Evolutionary conservation across 768 basidiomycete genomes (phyloP), one percentile per base, ranked within the genome.

Genomic region (Auriscalpium vulgare): DNA sequence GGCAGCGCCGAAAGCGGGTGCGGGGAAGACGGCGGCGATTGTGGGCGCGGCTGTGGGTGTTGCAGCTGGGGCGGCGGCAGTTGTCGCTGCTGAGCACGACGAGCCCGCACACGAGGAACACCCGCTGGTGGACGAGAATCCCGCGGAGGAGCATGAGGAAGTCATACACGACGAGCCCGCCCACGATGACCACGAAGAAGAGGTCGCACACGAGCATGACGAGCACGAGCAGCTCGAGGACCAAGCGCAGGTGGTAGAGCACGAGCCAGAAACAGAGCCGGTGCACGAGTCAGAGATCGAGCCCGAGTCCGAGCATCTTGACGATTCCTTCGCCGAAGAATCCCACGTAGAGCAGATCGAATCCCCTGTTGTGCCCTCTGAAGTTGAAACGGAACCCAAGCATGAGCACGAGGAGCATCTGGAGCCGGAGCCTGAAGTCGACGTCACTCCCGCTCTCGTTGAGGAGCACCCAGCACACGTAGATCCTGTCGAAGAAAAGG

Each of bases 1-100:
- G 68, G 60, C 62, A 43, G 69, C 53, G 62, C 63, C 63, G 9
- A 66, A 63, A 47, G 68, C 56, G 37, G 54, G 51, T 8, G 59
- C 62, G 48, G 54, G 56, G 45, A 66, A 63, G 58, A 65, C 62
- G 37, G 62, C 38, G 37, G 58, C 52, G 40, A 48, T 57, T 50
- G 56, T 29, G 29, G 29, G 29, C 38, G 62, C 66, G n/a, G 58
- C 59, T 38, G 63, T 62, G 23, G 69, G 64, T 37, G 63, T 63
- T 35, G 64, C 59, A 38, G 50, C 47, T 8, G 61, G 53, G 10
- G 55, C 54, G 16, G 43, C 49, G 0, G 57, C 29, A 8, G 60
- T 53, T 35, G 54, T 43, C 53, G 52, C 66, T n/a, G 61, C 59
- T 29, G 64, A 68, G 44, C 65, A 63, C 34, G 46, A 58, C 36